Evolutionary conservation across 805 yeast genomes (phyloP), one percentile per base, ranked within the genome.

Genomic region (Starmerella floricola): DNA sequence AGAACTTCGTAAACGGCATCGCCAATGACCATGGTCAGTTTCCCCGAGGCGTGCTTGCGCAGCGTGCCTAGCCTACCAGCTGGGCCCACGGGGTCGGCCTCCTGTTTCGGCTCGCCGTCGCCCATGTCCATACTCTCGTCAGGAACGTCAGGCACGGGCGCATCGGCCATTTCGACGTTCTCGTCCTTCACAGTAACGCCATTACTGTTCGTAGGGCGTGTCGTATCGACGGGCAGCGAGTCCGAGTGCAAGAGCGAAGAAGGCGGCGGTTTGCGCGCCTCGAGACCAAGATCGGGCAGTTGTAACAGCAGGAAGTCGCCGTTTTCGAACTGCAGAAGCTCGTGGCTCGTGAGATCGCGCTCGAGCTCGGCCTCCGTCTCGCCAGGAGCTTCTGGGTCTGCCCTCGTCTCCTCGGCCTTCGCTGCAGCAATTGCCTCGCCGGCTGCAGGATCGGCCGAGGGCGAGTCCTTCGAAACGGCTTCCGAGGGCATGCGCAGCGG

Each of bases 11-110:
- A 71, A 3, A 72, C 67, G 6, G 74, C 72, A 39, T 75, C 72
- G 12, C 94, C 95, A 30, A 88, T 63, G 46, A 74, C 71, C 59
- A 87, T 71, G 3, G 93, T 69, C 17, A 85, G 59, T 56, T 73
- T 82, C 3, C 97, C 97, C 1, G 95, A 83, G 54, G 78, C 73
- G 59, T 87, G 95, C 35, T 78, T 67, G 42, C 88, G 73, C 27
- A 88, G 55, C 8, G 72, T 67, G 5, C 96, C 96, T 30, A 85
- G 68, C 41, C 67, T 67, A 1, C 95, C 95, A 6, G 43, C 36
- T 2, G 39, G 26, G 3, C 42, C 45, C 11, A 28, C 27, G 11
- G 21, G 24, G 8, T 23, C 26, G 10, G 26, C 26, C 10, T 23
- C 10, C 6, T 23, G 10, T 23, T 10, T 23, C 26, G 26, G 26